These are phyloP conservation scores for Lepraria neglecta DNA, from an alignment of 495 filamentous ascomycete genomes.

Conservation along the genomic window DNA sequence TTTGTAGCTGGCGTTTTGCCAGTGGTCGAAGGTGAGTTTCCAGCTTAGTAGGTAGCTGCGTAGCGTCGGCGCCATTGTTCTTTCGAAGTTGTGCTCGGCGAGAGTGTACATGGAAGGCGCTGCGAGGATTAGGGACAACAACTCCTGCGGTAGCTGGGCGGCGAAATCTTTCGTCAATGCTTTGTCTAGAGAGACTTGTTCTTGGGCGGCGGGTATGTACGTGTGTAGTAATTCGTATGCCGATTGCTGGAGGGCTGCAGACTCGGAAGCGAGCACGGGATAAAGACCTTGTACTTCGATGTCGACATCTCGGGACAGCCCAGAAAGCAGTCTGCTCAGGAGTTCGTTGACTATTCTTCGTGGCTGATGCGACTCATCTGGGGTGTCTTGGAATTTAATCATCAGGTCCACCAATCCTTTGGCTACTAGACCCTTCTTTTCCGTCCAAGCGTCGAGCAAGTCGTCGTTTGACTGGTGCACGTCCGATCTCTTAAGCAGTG, in stretches of 20 bases:
- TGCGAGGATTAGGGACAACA: slow-evolving; percentile 59
- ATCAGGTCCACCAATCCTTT: slow-evolving; percentile 57
- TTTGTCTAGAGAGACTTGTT: slow-evolving; percentile 75
- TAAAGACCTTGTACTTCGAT: slow-evolving; percentile 57
- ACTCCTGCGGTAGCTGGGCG: slow-evolving; percentile 59
- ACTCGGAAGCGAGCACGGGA: slow-evolving; percentile 67
- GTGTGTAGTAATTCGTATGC: slow-evolving; percentile 76
- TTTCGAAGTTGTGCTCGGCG: slow-evolving; percentile 39
- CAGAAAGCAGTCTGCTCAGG: slow-evolving; percentile 55
- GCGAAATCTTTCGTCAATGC: slow-evolving; percentile 66
- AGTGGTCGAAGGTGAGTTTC: slow-evolving; percentile 85
- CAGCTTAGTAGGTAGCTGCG: slow-evolving; percentile 85
- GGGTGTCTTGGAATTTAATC: slow-evolving; percentile 33
- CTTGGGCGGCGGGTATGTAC: slow-evolving; percentile 67
- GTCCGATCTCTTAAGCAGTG: slow-evolving; percentile 48
- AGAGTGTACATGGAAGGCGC: slow-evolving; percentile 38
- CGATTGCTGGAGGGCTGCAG: slow-evolving; percentile 64
- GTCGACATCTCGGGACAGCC: slow-evolving; percentile 50
- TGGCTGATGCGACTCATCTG: slow-evolving; percentile 53
- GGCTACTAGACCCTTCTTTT: slow-evolving; percentile 43
- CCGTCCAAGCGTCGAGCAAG: slow-evolving; percentile 63
- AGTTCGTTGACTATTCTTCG: slow-evolving; percentile 65
- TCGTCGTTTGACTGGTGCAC: slow-evolving; percentile 73
- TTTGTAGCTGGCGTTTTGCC: slow-evolving; percentile 68
- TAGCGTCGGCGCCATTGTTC: slow-evolving; percentile 44